These are phyloP conservation scores for Epithemia pelagica DNA, from an alignment of 108 stramenopile species.

Conservation along the genomic window DNA sequence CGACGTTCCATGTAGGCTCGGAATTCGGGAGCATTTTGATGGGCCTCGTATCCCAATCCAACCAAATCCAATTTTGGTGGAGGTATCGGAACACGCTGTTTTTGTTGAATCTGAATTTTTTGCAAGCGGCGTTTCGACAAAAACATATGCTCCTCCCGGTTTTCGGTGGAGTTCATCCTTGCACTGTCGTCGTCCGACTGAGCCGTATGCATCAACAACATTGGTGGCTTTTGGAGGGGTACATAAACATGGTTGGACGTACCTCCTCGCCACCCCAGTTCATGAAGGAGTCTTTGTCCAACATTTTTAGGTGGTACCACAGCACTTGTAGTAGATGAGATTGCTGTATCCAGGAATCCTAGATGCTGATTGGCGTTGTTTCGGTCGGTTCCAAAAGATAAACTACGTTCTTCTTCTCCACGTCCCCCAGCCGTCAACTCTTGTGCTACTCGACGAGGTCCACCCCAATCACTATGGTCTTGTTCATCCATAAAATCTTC, in stretches of 20 bases:
- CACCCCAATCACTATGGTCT: conserved; percentile 52
- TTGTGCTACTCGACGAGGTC: no score
- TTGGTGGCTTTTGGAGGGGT: no score
- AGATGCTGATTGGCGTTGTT: no score
- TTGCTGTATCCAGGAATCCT: not conserved
- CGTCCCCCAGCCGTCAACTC: not conserved
- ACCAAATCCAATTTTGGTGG: conserved; percentile 63
- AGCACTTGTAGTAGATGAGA: not conserved
- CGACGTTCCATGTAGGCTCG: conserved; percentile 40
- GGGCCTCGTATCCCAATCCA: conserved; percentile 72
- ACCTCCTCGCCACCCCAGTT: conserved; percentile 55
- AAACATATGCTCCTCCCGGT: not conserved
- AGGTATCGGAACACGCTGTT: conserved; percentile 39
- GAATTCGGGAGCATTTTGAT: conserved; percentile 74
- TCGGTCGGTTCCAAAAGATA: no score
- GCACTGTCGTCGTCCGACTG: no score
- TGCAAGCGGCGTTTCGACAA: conserved; percentile 24
- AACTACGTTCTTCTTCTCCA: no score
- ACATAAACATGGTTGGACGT: conserved; percentile 44
- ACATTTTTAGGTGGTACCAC: conserved; percentile 13
- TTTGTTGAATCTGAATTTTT: conserved; percentile 35
- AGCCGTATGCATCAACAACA: no score
- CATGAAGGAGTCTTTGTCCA: conserved; percentile 51
- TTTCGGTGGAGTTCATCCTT: conserved; percentile 9
- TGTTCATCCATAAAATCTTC: conserved; percentile 64